These are phyloP conservation scores for Smallanthus sonchifolius DNA, from an alignment of 129 eudicot genomes.

Conservation along the genomic window DNA sequence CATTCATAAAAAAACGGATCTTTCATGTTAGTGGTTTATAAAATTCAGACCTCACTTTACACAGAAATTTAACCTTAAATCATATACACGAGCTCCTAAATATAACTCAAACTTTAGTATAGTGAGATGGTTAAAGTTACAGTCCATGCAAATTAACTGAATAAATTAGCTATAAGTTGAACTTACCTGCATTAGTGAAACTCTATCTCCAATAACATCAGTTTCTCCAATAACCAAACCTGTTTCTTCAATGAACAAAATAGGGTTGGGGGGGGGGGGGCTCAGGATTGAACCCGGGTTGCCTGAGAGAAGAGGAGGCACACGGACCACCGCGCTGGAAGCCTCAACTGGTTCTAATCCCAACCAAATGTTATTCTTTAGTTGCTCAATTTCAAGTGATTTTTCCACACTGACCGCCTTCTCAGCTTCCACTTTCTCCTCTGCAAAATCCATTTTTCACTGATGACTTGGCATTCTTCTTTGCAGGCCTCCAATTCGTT, in stretches of 20 bases:
- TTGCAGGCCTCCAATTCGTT: slow-evolving; percentile 47
- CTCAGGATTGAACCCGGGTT: too few species aligned
- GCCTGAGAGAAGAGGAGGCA: too few species aligned
- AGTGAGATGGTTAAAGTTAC: neutral
- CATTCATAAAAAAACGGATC: neutral
- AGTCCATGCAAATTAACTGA: neutral
- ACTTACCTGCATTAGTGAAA: slow-evolving; percentile 65
- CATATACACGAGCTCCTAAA: neutral
- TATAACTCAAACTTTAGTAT: neutral
- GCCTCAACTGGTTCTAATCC: too few species aligned
- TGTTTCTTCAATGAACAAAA: too few species aligned
- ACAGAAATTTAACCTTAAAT: neutral
- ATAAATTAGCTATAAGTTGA: slow-evolving; percentile 1
- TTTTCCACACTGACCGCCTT: slow-evolving; percentile 43
- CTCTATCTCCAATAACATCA: slow-evolving; percentile 67
- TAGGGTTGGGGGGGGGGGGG: too few species aligned
- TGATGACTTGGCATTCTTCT: slow-evolving; percentile 45
- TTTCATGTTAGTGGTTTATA: neutral
- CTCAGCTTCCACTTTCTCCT: slow-evolving; percentile 48
- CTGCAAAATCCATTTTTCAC: slow-evolving; percentile 36
- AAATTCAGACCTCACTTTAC: neutral
- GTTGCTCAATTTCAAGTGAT: slow-evolving; percentile 42
- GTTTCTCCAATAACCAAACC: slow-evolving; percentile 79
- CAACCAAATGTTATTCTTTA: slow-evolving; percentile 50
- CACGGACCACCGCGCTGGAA: too few species aligned